Base-by-base conservation (phyloP, 1,284 basidiomycete genomes). In the Moniliophthora roreri region DNA sequence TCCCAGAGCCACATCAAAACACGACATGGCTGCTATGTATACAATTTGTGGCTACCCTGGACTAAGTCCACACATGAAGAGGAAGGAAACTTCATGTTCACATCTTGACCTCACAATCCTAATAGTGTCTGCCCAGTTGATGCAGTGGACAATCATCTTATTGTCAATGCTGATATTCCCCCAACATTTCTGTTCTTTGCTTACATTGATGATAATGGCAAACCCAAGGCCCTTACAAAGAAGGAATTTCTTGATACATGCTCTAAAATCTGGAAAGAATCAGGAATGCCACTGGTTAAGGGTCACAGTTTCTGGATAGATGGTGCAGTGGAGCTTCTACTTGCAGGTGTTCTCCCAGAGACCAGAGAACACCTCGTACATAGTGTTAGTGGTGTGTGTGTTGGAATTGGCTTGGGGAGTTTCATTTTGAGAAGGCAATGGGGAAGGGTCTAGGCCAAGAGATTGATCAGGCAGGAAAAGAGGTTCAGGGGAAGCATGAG, bases 271-370 rank as follows among this genome's bases (percentile, higher is more conserved):
- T 70, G 67, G 66, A 15, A 10, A 1, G 26, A 20, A 0, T 58
- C 60, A 0, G 62, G 58, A 0, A 47, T 68, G 11, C 47, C 55
- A 6, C 21, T 48, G 0, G 50, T 68, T 3, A 48, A 59, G 0
- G 69, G 71, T 2, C 72, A 75, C 47, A 60, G 62, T 34, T 74
- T 74, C 48, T 61, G 65, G 7, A 74, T 73, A 38, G 69, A 72
- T 1, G 70, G 71, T 1, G 60, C 70, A 0, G 66, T 67, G 0
- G 63, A 71, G 18, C 60, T 72, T 0, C 64, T 76, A 0, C 54
- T 70, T 0, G 46, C 50, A 0, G 72, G 74, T 5, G 63, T 67
- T 3, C 58, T 62, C 5, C 69, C 68, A 0, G 66, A 75, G n/a
- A n/a, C n/a, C n/a, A n/a, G n/a, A n/a, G n/a, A n/a, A n/a, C n/a